A percentile compares a stretch with the other conserved stretches of the same genome.
Conservation (phyloP, 306 rosid species). For the Aeschynomene evenia region DNA sequence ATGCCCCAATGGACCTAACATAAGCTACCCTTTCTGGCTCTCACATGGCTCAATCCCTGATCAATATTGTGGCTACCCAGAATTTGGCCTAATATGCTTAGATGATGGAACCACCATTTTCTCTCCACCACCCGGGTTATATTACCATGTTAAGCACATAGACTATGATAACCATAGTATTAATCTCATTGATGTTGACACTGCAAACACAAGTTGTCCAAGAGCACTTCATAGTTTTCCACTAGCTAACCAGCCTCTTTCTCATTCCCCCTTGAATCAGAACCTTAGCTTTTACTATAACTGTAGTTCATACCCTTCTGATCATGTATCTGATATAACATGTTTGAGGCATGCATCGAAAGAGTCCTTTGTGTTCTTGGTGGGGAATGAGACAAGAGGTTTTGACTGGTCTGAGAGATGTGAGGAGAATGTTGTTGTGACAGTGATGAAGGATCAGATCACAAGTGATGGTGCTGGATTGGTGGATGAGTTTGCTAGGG, state of each 20-base stretch:
- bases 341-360: conserved; percentile 23
- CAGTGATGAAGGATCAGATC: conserved; percentile 39
- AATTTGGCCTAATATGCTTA: conserved; percentile 18
- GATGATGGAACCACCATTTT: neutral
- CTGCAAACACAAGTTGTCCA: conserved; percentile 34
- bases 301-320: conserved; percentile 35
- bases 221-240: conserved; percentile 38
- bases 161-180: conserved; percentile 16
- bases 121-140: neutral
- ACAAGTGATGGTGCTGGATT: conserved; percentile 17
- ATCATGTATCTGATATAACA: neutral
- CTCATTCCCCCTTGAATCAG: conserved; percentile 26
- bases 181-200: conserved; percentile 34
- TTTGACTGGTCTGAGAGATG: conserved; percentile 38
- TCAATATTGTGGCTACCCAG: conserved; percentile 39
- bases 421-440: conserved; percentile 16
- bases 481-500: conserved; percentile 29
- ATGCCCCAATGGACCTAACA: conserved; percentile 27
- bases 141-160: conserved; percentile 19
- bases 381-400: conserved; percentile 25
- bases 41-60: conserved; percentile 21
- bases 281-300: conserved; percentile 42
- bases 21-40: conserved; percentile 37
- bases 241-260: conserved; percentile 26
- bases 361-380: conserved; percentile 39